Percentiles rank a stretch among this genome's conserved stretches.
Evolutionary conservation across 2,329 filamentous ascomycete genomes (phyloP).

Genomic region (Claviceps capensis): DNA sequence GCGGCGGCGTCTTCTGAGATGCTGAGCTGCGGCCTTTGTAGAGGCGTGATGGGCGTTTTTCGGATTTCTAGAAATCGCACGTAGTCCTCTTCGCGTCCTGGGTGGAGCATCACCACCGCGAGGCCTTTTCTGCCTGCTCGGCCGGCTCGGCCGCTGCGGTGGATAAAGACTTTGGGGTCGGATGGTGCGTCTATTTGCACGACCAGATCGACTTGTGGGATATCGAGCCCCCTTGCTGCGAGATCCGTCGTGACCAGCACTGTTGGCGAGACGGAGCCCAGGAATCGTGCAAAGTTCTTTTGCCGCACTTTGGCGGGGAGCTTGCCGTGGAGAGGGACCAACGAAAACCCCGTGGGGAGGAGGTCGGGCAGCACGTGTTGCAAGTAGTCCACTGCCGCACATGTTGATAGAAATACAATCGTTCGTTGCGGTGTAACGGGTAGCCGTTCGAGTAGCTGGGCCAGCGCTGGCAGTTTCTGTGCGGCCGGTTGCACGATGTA

Average conservation of each 20-base stretch:
- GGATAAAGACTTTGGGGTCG: slow-evolving; percentile 90
- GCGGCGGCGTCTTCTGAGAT: slow-evolving; percentile 49
- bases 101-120: slow-evolving; percentile 73
- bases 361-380: slow-evolving; percentile 63
- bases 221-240: slow-evolving; percentile 79
- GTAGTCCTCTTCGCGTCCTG: slow-evolving; percentile 81
- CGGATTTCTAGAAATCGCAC: slow-evolving; percentile 74
- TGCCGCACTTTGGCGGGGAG: slow-evolving; percentile 76
- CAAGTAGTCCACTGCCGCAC: slow-evolving; percentile 90
- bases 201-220: slow-evolving; percentile 82
- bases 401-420: slow-evolving; percentile 88
- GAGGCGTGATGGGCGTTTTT: slow-evolving; percentile 64
- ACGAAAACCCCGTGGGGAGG: slow-evolving; percentile 50
- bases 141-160: slow-evolving; percentile 80
- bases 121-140: slow-evolving; percentile 77
- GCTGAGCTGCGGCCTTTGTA: slow-evolving; percentile 41
- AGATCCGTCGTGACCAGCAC: slow-evolving; percentile 88
- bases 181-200: slow-evolving; percentile 73
- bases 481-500: slow-evolving; percentile 65
- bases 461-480: slow-evolving; percentile 66
- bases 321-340: slow-evolving; percentile 84
- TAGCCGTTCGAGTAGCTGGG: slow-evolving; percentile 54
- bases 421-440: slow-evolving; percentile 67
- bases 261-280: slow-evolving; percentile 58
- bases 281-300: slow-evolving; percentile 74